Evolutionary conservation across 495 filamentous ascomycete genomes (phyloP), one percentile per base, ranked within the genome.

Genomic region (Lasiosphaeria ovina): DNA sequence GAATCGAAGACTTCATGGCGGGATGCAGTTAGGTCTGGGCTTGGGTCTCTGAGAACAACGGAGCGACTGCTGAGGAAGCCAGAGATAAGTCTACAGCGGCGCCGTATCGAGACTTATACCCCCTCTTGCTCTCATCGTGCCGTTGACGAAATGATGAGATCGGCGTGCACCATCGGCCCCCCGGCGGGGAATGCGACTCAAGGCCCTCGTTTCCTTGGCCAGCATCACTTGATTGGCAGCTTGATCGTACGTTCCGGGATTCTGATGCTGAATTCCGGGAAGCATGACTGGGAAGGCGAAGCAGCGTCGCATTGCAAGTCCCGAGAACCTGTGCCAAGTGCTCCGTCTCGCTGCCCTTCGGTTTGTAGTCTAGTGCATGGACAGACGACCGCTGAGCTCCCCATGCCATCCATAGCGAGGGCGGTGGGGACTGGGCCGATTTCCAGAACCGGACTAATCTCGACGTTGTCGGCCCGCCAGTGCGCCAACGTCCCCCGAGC

Each of bases 1-100:
- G 52, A 45, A 74, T 38, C n/a, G 58, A 57, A 54, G 60, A 57
- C 61, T 69, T 69, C 70, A 73, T 72, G 35, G 61, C 69, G 61
- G 9, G 40, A 32, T 47, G 12, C 44, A 14, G 44, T 0, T 47
- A 14, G 8, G 44, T 14, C 24, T 2, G 38, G 14, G 38, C 8
- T 42, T 42, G 38, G 38, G 0, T 42, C 8, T 14, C 8, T 0
- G 7, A 2, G 44, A 47, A 14, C 44, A 47, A 47, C 2, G 24
- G 24, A 24, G 24, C 24, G 24, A 24, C 24, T 24, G 24, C 44
- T 47, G 6, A 47, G 11, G 44, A 47, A 7, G 8, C 12, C 44
- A 47, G 24, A 47, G 7, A 42, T 42, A 14, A 9, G 16, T 47
- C 44, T 14, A n/a, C 11, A 11, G 44, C 12, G 44, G 12, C 4